A percentile compares a stretch with the other conserved stretches of the same genome.
phyloP scores from a whole-genome alignment of 306 rosid genomes.

The Echinosophora koreensis region DNA sequence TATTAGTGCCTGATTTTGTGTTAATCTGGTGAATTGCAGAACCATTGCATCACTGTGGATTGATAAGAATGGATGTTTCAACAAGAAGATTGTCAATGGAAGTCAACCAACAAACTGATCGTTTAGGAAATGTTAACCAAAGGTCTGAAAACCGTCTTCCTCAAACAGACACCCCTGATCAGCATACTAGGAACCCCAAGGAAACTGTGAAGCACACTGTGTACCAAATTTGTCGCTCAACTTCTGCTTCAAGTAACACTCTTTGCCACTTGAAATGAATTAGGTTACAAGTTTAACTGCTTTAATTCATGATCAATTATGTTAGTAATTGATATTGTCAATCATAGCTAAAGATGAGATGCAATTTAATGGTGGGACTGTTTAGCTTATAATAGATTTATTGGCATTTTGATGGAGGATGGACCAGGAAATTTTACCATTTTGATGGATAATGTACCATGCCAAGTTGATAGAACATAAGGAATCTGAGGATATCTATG shows the following conservation, averaged over 20 bases:
- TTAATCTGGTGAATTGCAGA: slow-evolving; percentile 51
- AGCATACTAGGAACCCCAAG: slow-evolving; percentile 32
- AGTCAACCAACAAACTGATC: slow-evolving; percentile 40
- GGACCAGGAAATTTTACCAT: neutral
- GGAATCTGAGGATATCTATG: neutral
- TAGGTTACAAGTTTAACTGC: slow-evolving; percentile 21
- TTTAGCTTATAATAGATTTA: slow-evolving; percentile 4
- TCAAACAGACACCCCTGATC: slow-evolving; percentile 37
- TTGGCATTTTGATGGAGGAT: slow-evolving; percentile 2
- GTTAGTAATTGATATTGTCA: slow-evolving; percentile 24
- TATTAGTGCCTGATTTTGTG: slow-evolving; percentile 12
- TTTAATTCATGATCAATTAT: neutral
- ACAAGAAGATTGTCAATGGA: slow-evolving; percentile 39
- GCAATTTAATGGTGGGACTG: neutral
- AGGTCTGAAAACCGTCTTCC: slow-evolving; percentile 48
- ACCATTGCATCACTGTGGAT: slow-evolving; percentile 28
- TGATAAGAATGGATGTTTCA: slow-evolving; percentile 42
- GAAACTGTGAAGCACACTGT: slow-evolving; percentile 60
- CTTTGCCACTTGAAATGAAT: slow-evolving; percentile 27
- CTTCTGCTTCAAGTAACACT: slow-evolving; percentile 51
- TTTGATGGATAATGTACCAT: slow-evolving; percentile 9
- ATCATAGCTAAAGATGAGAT: neutral
- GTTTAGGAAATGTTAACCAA: slow-evolving; percentile 38
- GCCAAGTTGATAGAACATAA: slow-evolving; percentile 18
- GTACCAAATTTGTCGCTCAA: slow-evolving; percentile 54